phyloP scores from a whole-genome alignment of 352 stramenopile genomes.

The Globisporangium carolinianum region DNA sequence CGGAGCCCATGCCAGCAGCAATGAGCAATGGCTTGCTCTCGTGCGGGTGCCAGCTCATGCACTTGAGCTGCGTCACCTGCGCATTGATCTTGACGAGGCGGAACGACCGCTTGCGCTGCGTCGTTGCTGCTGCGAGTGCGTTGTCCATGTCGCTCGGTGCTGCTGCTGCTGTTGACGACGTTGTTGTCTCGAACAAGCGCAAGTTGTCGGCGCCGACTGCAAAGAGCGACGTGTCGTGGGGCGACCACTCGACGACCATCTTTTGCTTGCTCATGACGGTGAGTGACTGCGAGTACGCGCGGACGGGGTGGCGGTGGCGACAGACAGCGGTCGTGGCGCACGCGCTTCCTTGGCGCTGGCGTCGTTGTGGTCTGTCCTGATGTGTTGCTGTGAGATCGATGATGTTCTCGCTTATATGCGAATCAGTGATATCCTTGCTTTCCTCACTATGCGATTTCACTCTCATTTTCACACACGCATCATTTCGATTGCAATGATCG shows the following conservation, averaged over 20 bases:
- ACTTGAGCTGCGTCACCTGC: conserved; percentile 74
- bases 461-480: conserved; percentile 2
- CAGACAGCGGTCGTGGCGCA: neutral
- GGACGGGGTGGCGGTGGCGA: no score
- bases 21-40: conserved; percentile 69
- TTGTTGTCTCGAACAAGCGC: conserved; percentile 72
- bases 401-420: no score
- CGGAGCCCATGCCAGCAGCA: conserved; percentile 58
- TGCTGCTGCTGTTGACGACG: neutral
- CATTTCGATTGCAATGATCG: neutral
- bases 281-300: neutral
- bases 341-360: neutral
- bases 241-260: conserved; percentile 81
- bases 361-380: neutral
- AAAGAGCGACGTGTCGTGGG: conserved; percentile 77
- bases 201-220: conserved; percentile 77
- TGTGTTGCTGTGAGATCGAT: neutral
- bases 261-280: conserved; percentile 54
- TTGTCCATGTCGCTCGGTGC: conserved; percentile 5
- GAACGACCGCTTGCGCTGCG: conserved; percentile 80
- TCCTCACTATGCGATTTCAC: neutral
- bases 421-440: neutral
- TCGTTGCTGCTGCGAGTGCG: conserved; percentile 21
- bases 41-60: conserved; percentile 80
- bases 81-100: conserved; percentile 75